These are phyloP conservation scores for Rostrohypoxylon terebratum DNA, from an alignment of 495 filamentous ascomycete species.

Conservation along the genomic window DNA sequence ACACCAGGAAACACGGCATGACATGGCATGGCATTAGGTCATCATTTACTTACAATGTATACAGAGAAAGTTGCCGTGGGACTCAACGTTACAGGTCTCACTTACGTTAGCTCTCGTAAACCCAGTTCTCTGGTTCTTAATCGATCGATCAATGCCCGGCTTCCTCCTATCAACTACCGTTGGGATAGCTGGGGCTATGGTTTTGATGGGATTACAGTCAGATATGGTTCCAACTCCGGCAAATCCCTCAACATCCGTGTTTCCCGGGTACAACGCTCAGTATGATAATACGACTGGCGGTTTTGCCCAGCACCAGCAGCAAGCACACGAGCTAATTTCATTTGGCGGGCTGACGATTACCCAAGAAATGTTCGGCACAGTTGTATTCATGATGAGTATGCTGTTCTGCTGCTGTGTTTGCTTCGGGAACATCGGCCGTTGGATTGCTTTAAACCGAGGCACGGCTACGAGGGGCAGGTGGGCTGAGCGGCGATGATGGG, in stretches of 20 bases:
- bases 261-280: slow-evolving; percentile 41
- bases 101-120: slow-evolving; percentile 91
- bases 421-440: slow-evolving; percentile 93
- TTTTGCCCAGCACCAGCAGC: slow-evolving; percentile 19
- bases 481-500: slow-evolving; percentile 40
- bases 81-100: slow-evolving; percentile 92
- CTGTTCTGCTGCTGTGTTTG: slow-evolving; percentile 94
- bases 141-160: slow-evolving; percentile 89
- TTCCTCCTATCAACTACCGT: slow-evolving; percentile 79
- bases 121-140: slow-evolving; percentile 93
- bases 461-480: slow-evolving; percentile 52
- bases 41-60: slow-evolving; percentile 43
- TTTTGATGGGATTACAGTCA: slow-evolving; percentile 78
- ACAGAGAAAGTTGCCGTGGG: slow-evolving; percentile 88
- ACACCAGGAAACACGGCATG: not conserved
- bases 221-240: slow-evolving; percentile 77
- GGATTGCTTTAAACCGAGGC: slow-evolving; percentile 69
- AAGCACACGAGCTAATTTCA: slow-evolving; percentile 28
- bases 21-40: not conserved
- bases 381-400: slow-evolving; percentile 90
- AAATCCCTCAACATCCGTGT: slow-evolving; percentile 29
- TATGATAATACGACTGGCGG: slow-evolving; percentile 27
- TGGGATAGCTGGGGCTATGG: slow-evolving; percentile 76
- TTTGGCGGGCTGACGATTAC: slow-evolving; percentile 67
- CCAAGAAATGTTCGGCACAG: slow-evolving; percentile 80